Evolutionary conservation across 164 flowering plant genomes (phyloP).

Genomic region (Echeveria elegans): DNA sequence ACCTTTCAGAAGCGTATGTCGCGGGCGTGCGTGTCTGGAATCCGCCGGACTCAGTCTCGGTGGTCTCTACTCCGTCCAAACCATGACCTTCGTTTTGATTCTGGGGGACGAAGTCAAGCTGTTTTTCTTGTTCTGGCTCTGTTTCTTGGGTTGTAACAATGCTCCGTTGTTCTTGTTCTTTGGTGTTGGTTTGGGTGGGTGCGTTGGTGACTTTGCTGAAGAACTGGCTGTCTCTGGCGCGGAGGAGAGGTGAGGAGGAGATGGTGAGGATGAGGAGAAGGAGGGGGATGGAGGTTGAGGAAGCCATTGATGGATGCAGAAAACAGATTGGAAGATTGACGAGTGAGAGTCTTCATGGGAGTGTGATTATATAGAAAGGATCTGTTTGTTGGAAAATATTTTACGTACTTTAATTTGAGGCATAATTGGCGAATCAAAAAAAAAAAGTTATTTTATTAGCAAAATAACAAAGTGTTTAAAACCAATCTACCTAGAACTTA

Average conservation of each 20-base stretch:
- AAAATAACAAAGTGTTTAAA: too few relatives aligned
- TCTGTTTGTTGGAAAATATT: too few relatives aligned
- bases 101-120: neutral
- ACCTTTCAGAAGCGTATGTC: neutral
- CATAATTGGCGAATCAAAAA: too few relatives aligned
- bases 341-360: neutral
- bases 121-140: neutral
- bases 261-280: neutral
- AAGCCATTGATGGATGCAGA: neutral
- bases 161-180: neutral
- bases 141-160: too few relatives aligned
- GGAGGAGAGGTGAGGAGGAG: neutral
- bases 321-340: neutral
- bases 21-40: neutral
- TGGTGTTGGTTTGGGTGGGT: too few relatives aligned
- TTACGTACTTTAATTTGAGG: too few relatives aligned
- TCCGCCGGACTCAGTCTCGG: neutral
- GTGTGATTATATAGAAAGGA: too few relatives aligned
- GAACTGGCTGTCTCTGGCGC: neutral
- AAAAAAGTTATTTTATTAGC: too few relatives aligned
- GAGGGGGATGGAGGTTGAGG: neutral
- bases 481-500: too few relatives aligned
- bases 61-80: neutral
- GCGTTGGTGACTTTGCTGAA: neutral
- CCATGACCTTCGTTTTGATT: conserved; percentile 1